Evolutionary conservation across 805 yeast species (phyloP).

Genomic region (Saccharomyces kudriavzevii): DNA sequence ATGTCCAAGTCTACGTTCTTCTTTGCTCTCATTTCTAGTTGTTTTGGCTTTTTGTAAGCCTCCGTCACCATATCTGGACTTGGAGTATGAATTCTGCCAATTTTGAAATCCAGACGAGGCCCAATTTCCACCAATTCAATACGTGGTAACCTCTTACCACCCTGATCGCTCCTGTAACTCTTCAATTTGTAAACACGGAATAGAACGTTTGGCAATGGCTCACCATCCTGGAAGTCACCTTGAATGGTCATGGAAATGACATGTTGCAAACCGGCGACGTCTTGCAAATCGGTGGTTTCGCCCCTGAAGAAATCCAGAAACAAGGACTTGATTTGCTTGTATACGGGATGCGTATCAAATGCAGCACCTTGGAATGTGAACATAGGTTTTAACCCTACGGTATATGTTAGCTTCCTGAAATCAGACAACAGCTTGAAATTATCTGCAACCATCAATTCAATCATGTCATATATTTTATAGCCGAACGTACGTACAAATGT

Average conservation of each 20-base stretch:
- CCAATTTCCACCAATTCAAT: slow-evolving; percentile 93
- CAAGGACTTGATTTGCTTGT: slow-evolving; percentile 75
- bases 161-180: slow-evolving; percentile 72
- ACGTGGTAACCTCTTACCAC: slow-evolving; percentile 65
- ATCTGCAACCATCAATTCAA: slow-evolving; percentile 69
- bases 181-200: slow-evolving; percentile 87
- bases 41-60: slow-evolving; percentile 73
- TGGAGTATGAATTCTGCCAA: slow-evolving; percentile 80
- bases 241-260: slow-evolving; percentile 73
- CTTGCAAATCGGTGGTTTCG: slow-evolving; percentile 70
- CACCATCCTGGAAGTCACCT: slow-evolving; percentile 65
- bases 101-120: slow-evolving; percentile 85
- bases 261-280: slow-evolving; percentile 91
- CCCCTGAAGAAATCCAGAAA: slow-evolving; percentile 89
- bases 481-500: slow-evolving; percentile 87
- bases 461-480: slow-evolving; percentile 85
- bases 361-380: slow-evolving; percentile 86
- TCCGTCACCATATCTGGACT: slow-evolving; percentile 86
- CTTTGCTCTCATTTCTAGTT: slow-evolving; percentile 69
- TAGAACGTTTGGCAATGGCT: slow-evolving; percentile 66
- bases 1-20: slow-evolving; percentile 83
- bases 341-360: slow-evolving; percentile 83
- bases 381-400: slow-evolving; percentile 89
- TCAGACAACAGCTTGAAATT: slow-evolving; percentile 68
- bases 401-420: slow-evolving; percentile 72